phyloP scores from a whole-genome alignment of 1,139 yeast genomes.

The Blastobotrys petasosporus region DNA sequence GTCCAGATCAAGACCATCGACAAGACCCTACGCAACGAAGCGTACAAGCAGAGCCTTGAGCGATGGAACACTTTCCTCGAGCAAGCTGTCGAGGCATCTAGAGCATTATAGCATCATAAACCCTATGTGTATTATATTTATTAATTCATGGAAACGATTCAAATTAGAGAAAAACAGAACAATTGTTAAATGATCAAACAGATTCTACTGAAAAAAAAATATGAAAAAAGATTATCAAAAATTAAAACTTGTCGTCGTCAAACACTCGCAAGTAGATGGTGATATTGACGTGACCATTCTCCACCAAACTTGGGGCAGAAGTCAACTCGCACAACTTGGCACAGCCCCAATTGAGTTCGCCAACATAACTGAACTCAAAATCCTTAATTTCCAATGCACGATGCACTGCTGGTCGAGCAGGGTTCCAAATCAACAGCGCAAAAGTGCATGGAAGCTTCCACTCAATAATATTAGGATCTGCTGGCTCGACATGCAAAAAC shows the following conservation, averaged over 20 bases:
- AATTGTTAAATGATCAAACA: neutral
- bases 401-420: slow-evolving; percentile 6
- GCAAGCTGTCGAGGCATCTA: slow-evolving; percentile 13
- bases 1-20: slow-evolving; percentile 63
- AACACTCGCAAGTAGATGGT: slow-evolving; percentile 10
- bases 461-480: slow-evolving; percentile 1
- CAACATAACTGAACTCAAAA: slow-evolving; percentile 10
- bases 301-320: neutral
- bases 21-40: slow-evolving; percentile 44
- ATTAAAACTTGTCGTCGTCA: slow-evolving; percentile 10
- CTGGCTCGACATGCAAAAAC: slow-evolving; percentile 9
- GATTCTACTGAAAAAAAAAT: neutral
- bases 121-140: neutral
- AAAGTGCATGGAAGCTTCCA: slow-evolving; percentile 12
- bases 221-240: neutral
- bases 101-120: neutral
- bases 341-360: slow-evolving; percentile 11
- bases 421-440: slow-evolving; percentile 11
- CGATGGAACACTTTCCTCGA: slow-evolving; percentile 23
- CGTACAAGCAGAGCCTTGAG: slow-evolving; percentile 39
- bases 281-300: slow-evolving; percentile 2
- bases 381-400: slow-evolving; percentile 10
- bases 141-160: neutral
- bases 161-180: slow-evolving; percentile 26
- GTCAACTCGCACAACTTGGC: slow-evolving; percentile 9